Evolutionary conservation across 768 basidiomycete species (phyloP), one percentile per base, ranked within the genome.

Genomic region (Mycena epipterygia): DNA sequence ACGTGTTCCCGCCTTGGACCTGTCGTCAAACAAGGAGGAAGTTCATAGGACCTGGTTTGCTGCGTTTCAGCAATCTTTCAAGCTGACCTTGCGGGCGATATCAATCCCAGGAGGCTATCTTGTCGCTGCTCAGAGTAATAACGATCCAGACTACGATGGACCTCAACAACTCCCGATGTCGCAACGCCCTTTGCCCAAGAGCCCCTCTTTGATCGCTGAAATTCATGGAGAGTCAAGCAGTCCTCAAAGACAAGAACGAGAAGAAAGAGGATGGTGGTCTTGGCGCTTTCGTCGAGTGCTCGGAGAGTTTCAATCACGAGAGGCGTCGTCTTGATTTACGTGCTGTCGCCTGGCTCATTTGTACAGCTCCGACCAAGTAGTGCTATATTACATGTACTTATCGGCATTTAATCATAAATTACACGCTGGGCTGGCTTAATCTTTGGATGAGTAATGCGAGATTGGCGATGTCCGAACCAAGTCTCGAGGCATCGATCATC

Each of bases 221-320:
- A 48, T 48, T 30, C 58, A 46, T 3, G 59, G 67, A 55, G 44
- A 60, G 48, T 48, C 69, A 48, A 61, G 30, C 49, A 66, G 32
- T 33, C 55, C 68, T 5, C 68, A 35, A 35, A 51, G 55, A 37
- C 72, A 73, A 52, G 72, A 73, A 64, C 58, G 68, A 48, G 68
- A 73, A 63, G 72, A 73, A 48, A 56, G 72, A 35, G 66, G 39
- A 30, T 70, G 72, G 68, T 73, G 68, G 68, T 70, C 72, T 1
- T 41, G 42, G 23, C 64, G 72, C 51, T 73, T 73, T 64, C 68
- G 60, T 33, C 64, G 68, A 32, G 68, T 73, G 25, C 61, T 73
- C 11, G 53, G 37, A 52, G 68, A 73, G 46, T 62, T 70, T 39
- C 72, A 73, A 27, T 57, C 68, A 35, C 59, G 64, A 25, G 60